Evolutionary conservation across 352 stramenopile genomes (phyloP).

Genomic region (Globisporangium cystogenes): DNA sequence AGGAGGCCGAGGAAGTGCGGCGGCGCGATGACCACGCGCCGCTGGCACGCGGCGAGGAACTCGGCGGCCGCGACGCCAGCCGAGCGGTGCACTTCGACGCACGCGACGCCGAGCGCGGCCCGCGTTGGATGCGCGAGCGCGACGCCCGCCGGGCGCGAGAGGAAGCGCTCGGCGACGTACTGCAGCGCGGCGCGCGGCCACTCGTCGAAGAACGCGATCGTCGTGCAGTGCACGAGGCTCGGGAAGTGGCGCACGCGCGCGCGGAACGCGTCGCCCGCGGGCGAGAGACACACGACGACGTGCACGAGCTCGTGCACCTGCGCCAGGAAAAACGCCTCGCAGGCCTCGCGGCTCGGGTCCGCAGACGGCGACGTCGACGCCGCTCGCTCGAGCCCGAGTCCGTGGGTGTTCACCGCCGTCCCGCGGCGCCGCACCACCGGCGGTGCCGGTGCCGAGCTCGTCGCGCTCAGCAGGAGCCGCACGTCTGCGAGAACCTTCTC

Average conservation of each 20-base stretch:
- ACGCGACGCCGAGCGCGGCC: slow-evolving; percentile 31
- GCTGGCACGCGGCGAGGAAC: slow-evolving; percentile 30
- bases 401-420: slow-evolving; percentile 3
- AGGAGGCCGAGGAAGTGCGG: slow-evolving; percentile 91
- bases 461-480: slow-evolving; percentile 21
- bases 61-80: slow-evolving; percentile 12
- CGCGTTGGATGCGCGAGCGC: slow-evolving; percentile 11
- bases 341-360: slow-evolving; percentile 53
- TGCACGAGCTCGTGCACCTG: slow-evolving; percentile 84
- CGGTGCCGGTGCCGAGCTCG: slow-evolving; percentile 1
- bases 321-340: slow-evolving; percentile 78
- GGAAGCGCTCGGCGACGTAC: slow-evolving; percentile 67
- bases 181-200: slow-evolving; percentile 87
- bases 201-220: slow-evolving; percentile 92
- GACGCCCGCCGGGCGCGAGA: slow-evolving; percentile 15
- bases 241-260: slow-evolving; percentile 88
- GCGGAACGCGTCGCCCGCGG: slow-evolving; percentile 75
- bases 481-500: slow-evolving; percentile 75
- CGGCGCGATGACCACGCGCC: slow-evolving; percentile 63
- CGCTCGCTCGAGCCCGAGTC: background rate
- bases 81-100: slow-evolving; percentile 50
- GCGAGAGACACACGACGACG: slow-evolving; percentile 89
- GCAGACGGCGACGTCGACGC: background rate
- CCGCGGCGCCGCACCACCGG: slow-evolving; percentile 1
- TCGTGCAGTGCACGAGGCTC: slow-evolving; percentile 91